Evolutionary conservation across 345 rosid genomes (phyloP).

Genomic region (Rubroshorea leprosula): DNA sequence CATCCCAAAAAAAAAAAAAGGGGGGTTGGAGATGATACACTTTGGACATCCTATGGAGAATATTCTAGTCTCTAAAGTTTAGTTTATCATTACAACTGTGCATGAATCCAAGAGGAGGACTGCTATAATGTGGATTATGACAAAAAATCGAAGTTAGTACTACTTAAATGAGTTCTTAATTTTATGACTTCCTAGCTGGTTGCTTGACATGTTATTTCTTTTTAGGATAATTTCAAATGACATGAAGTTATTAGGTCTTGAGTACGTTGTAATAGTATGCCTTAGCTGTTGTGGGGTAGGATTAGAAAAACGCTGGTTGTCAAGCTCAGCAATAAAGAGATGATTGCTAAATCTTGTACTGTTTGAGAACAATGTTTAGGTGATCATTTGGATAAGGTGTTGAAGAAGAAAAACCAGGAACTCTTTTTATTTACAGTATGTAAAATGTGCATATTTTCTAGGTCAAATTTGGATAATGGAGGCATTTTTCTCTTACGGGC

Average conservation of each 20-base stretch:
- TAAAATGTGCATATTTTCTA: not conserved
- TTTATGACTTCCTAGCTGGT: too few relatives aligned
- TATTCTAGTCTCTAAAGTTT: not conserved
- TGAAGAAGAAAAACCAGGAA: not conserved
- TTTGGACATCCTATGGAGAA: not conserved
- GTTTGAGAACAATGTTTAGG: not conserved
- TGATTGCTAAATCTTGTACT: not conserved
- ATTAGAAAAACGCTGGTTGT: not conserved
- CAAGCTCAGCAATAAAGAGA: not conserved
- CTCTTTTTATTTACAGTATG: not conserved
- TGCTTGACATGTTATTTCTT: too few relatives aligned
- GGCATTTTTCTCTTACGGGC: not conserved
- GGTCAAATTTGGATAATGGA: not conserved
- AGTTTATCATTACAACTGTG: not conserved
- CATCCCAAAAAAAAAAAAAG: not conserved
- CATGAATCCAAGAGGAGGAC: not conserved
- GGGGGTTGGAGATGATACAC: not conserved
- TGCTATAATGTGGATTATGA: not conserved
- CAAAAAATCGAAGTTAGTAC: not conserved
- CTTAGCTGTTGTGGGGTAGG: not conserved
- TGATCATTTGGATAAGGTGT: not conserved
- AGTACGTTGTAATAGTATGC: not conserved
- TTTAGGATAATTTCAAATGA: not conserved
- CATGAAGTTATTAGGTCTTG: not conserved
- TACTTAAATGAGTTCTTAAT: not conserved